Evolutionary conservation across 352 stramenopile species (phyloP).

Genomic region (Globisporangium apiculatum): DNA sequence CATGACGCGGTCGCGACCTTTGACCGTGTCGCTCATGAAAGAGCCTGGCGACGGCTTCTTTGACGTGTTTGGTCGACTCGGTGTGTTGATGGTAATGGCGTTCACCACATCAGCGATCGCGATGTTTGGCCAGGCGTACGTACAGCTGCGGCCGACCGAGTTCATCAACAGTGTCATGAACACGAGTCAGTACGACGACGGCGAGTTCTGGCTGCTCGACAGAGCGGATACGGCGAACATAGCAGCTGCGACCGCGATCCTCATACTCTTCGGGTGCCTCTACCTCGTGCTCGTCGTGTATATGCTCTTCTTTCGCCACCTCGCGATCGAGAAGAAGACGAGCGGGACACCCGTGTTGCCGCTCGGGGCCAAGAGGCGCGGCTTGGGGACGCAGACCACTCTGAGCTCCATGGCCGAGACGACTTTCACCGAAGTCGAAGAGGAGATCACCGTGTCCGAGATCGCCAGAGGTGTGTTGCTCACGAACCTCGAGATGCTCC

Average conservation of each 20-base stretch:
- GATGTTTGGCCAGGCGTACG: conserved; percentile 11
- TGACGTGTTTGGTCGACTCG: conserved; percentile 11
- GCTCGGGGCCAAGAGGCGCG: neutral
- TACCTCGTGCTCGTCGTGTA: conserved; percentile 9
- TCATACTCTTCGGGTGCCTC: conserved; percentile 7
- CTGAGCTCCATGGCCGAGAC: neutral
- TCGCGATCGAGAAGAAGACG: conserved; percentile 11
- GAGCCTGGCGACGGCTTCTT: conserved; percentile 6
- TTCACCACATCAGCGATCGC: conserved; percentile 8
- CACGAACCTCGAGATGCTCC: conserved; percentile 8
- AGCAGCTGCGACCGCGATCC: conserved; percentile 3
- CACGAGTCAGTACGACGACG: conserved; percentile 12
- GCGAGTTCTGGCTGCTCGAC: conserved; percentile 13
- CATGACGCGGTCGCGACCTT: neutral
- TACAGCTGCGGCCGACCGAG: conserved; percentile 5
- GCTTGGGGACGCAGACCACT: neutral
- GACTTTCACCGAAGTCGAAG: conserved; percentile 2
- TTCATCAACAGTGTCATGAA: conserved; percentile 16
- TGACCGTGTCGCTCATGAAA: neutral
- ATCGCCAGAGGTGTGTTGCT: conserved; percentile 10
- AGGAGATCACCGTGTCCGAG: conserved; percentile 11
- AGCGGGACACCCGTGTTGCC: neutral
- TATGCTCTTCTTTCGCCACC: conserved; percentile 17
- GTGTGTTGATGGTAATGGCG: conserved; percentile 11
- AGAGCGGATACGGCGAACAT: neutral